These are phyloP conservation scores for Tetrahymena malaccensis DNA, from an alignment of 73 alveolate genomes.

Conservation along the genomic window DNA sequence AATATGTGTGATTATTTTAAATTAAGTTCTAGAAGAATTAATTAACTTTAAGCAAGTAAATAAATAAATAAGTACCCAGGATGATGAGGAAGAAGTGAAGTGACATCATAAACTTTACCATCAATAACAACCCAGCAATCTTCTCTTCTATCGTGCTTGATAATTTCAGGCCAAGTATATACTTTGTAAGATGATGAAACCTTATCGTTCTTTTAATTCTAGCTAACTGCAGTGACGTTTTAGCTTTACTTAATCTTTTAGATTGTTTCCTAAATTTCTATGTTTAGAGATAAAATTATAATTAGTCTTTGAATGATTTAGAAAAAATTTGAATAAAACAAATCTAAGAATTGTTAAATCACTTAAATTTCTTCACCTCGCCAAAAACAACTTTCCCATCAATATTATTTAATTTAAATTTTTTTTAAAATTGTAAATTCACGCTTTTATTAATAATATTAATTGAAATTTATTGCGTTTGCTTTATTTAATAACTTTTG, in stretches of 20 bases:
- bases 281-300: background rate
- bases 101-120: constrained; percentile 68
- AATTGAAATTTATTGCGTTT: background rate
- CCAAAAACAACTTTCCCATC: background rate
- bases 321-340: background rate
- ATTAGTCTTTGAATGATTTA: background rate
- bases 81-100: constrained; percentile 55
- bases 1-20: background rate
- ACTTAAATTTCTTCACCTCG: background rate
- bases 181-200: background rate
- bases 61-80: constrained; percentile 47
- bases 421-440: background rate
- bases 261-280: background rate
- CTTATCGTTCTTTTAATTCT: background rate
- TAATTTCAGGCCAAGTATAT: constrained; percentile 62
- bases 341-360: background rate
- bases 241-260: background rate
- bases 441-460: background rate
- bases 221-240: background rate
- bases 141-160: constrained; percentile 53
- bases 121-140: constrained; percentile 72
- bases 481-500: background rate
- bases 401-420: too few species aligned
- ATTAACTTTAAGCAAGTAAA: background rate
- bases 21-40: background rate